Base-by-base conservation (phyloP, 495 filamentous ascomycete genomes). In the Parathielavia hyrcaniae region DNA sequence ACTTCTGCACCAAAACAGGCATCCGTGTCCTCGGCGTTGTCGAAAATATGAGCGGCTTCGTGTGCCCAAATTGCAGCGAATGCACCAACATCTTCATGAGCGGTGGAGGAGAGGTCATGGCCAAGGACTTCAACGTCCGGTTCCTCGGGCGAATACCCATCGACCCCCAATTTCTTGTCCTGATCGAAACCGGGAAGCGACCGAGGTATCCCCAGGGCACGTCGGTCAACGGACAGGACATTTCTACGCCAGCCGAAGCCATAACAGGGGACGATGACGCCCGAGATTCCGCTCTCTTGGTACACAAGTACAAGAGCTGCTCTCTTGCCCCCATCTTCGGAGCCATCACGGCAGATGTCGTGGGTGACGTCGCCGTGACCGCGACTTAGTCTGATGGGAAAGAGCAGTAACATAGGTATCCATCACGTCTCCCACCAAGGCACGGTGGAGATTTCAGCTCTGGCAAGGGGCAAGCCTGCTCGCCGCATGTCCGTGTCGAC, bases 41-140 rank as follows among this genome's bases (percentile, higher is more conserved):
- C 39, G 93, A 98, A 76, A 98, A 98, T 71, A 97, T 98, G 95
- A 86, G 86, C 26, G 93, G 93, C 2, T 98, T 91, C 72, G 87
- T 96, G 54, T 98, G 93, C 72, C 92, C 92, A 36, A 89, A 91
- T 67, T 98, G 93, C 73, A 88, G 86, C 61, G 90, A 95, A 71
- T 89, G 90, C 71, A 95, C 89, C 44, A 89, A 97, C 74, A 74
- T 97, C 55, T 97, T 97, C 68, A 86, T 84, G 49, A 89, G 83
- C 52, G 95, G 93, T 17, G 93, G 93, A 9, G 93, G 95, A 9
- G 73, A 89, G 71, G 82, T 88, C 23, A 96, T 98, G 93, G 90
- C 91, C 17, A 71, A 79, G 62, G 89, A 97, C 63, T 90, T 91
- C 69, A 79, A 75, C 4, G 87, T 98, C 32, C 79, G 77, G 43